Evolutionary conservation across 257 asterid species (phyloP).

Genomic region (Solanum dulcamara): DNA sequence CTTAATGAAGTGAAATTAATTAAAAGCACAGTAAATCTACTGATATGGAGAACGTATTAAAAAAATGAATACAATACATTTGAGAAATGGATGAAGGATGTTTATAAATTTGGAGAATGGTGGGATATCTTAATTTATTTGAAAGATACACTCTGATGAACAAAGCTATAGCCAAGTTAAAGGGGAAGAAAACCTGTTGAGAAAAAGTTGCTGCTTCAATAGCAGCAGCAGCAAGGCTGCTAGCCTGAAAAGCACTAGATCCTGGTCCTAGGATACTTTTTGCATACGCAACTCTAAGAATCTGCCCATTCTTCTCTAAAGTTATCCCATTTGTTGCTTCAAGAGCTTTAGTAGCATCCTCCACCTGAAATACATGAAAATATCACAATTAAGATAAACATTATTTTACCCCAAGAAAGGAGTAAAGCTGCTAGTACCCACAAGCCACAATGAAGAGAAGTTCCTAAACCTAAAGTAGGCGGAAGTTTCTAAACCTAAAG

Average conservation of each 20-base stretch:
- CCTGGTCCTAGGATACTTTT: slow-evolving; percentile 91
- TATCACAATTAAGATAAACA: slow-evolving; percentile 1
- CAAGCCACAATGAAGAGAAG: no score
- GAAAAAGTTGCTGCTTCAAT: slow-evolving; percentile 99
- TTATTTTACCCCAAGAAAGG: not conserved
- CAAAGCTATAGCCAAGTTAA: slow-evolving; percentile 1
- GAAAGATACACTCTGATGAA: not conserved
- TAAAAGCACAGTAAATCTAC: not conserved
- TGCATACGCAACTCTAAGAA: slow-evolving; percentile 98
- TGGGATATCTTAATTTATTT: not conserved
- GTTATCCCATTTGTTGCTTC: slow-evolving; percentile 90
- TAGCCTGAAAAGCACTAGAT: slow-evolving; percentile 73
- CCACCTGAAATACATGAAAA: slow-evolving; percentile 43
- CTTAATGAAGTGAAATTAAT: not conserved
- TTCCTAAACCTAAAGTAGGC: no score
- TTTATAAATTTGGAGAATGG: not conserved
- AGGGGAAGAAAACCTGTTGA: slow-evolving; percentile 62
- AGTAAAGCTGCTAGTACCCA: not conserved
- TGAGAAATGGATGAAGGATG: not conserved
- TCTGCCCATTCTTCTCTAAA: slow-evolving; percentile 94
- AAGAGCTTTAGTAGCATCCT: slow-evolving; percentile 88
- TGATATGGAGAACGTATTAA: not conserved
- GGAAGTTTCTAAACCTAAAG: no score
- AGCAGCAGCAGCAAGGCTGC: slow-evolving; percentile 98
- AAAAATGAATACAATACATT: not conserved